Evolutionary conservation across 768 basidiomycete species (phyloP), one percentile per base, ranked within the genome.

Genomic region (Lenzites betulinus): DNA sequence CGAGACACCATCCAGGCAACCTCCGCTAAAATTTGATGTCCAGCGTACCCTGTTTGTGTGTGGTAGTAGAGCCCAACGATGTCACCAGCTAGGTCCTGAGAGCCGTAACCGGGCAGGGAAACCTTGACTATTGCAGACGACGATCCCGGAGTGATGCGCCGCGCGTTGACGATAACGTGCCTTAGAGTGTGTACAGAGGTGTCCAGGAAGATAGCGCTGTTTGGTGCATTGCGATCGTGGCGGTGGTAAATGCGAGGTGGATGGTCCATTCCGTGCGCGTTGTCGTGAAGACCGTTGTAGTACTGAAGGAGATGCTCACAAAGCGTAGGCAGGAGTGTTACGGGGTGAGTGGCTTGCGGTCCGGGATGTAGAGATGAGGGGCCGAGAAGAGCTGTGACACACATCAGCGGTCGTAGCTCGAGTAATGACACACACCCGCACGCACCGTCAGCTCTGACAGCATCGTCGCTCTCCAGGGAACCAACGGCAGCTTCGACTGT

Each of bases 61-160:
- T 51, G 50, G 15, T 51, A 51, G 12, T 22, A 25, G 2, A 51
- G 22, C 8, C 35, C 30, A 3, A 51, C 13, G 22, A 51, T 35
- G 11, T 51, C 50, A 20, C 50, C 50, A 3, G 35, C 35, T 9
- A 51, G 30, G 16, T n/a, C n/a, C n/a, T n/a, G 23, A 7, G 8
- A 35, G 12, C 35, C 16, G 5, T 16, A 11, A n/a, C n/a, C 35
- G 16, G 33, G 50, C 11, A 51, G n/a, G n/a, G 5, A 8, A 23
- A 51, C 50, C 36, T 51, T 51, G n/a, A 51, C 50, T 2, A 51
- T 51, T 2, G n/a, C 50, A 16, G 50, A 51, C 4, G 50, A 33
- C 6, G 20, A 11, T 39, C 20, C 22, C n/a, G 50, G 50, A 2
- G 33, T 20, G 33, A 51, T 51, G 2, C 50, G 33, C 6, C 50